A percentile compares a stretch with the other conserved stretches of the same genome.
Conservation (phyloP, 106 monocot species). For the Ottelia alismoides region DNA sequence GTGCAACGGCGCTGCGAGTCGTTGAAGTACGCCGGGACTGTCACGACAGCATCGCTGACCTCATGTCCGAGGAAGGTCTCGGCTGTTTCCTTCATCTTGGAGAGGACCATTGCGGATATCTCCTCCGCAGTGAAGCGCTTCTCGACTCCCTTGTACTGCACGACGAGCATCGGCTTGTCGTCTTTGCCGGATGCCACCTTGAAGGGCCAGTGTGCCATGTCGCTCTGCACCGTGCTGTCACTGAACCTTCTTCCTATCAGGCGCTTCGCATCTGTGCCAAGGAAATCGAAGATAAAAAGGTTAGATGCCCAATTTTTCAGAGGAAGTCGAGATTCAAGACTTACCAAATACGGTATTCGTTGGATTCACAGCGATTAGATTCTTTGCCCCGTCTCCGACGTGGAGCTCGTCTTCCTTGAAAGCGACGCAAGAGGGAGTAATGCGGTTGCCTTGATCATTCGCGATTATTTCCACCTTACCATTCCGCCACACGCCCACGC, state of each 20-base stretch:
- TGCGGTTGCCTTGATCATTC: no score
- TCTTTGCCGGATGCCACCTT: constrained; percentile 3
- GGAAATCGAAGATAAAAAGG: not conserved
- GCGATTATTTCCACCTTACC: no score
- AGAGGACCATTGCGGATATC: constrained; percentile 16
- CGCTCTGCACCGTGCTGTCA: constrained; percentile 1
- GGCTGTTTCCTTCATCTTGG: constrained; percentile 9
- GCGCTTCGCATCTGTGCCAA: constrained; percentile 6
- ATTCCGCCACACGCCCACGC: no score
- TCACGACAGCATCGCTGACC: constrained; percentile 10
- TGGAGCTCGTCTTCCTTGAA: no score
- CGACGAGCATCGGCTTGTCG: constrained; percentile 14
- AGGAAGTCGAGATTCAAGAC: no score
- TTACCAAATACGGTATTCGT: no score
- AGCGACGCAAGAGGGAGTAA: no score
- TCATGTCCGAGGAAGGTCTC: constrained; percentile 4
- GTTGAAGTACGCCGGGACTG: constrained; percentile 18
- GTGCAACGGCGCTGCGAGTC: constrained; percentile 14
- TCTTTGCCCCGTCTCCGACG: no score
- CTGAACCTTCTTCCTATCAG: constrained; percentile 4
- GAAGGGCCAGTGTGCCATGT: constrained; percentile 17
- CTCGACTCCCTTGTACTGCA: constrained; percentile 12
- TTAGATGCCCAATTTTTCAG: no score
- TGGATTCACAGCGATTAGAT: no score
- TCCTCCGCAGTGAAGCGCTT: constrained; percentile 10